Evolutionary conservation across 78 protist species (phyloP), one percentile per base, ranked within the genome.

Genomic region (Dictyostelium citrinum): DNA sequence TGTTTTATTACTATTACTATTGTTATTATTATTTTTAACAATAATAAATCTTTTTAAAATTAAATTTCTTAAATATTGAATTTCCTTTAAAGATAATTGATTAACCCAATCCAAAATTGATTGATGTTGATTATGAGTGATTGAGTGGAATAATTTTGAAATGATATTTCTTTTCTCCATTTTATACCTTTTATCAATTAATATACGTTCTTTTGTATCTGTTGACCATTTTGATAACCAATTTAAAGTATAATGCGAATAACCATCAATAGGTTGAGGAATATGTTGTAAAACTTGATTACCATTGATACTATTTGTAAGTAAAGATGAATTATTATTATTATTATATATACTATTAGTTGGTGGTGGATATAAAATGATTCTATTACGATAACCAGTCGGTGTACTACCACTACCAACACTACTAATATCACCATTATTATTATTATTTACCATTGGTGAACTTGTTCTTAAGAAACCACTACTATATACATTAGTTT

Each of bases 171-270:
- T 37, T 39, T 88, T 67, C 2, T 67, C 81, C 71, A 88, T 9
- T 72, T 88, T 68, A 68, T 49, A 78, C 17, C 67, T 41, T 10
- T 43, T 43, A 31, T 88, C 93, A 29, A 88, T 67, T n/a, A 88
- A 43, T 17, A 88, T 78, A 35, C 93, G 58, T n/a, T 88, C 93
- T 76, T 68, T 76, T 17, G 93, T 88, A 64, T 31, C 55, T 0
- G n/a, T 3, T 4, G 84, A 78, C 93, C 93, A 88, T 67, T 64
- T 41, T 7, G 78, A 67, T 27, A 79, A 41, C 84, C 85, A 76
- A 33, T 78, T 67, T 29, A 88, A 39, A 39, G 93, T 78, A 31
- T 61, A 88, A 49, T 88, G 93, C 33, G 79, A 58, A 49, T 88
- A 88, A 14, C 93, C 93, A 60, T 88, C 93, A 3, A 27, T 33